Evolutionary conservation across 2,329 filamentous ascomycete species (phyloP), one percentile per base, ranked within the genome.

Genomic region (Penicillium verrucosum): DNA sequence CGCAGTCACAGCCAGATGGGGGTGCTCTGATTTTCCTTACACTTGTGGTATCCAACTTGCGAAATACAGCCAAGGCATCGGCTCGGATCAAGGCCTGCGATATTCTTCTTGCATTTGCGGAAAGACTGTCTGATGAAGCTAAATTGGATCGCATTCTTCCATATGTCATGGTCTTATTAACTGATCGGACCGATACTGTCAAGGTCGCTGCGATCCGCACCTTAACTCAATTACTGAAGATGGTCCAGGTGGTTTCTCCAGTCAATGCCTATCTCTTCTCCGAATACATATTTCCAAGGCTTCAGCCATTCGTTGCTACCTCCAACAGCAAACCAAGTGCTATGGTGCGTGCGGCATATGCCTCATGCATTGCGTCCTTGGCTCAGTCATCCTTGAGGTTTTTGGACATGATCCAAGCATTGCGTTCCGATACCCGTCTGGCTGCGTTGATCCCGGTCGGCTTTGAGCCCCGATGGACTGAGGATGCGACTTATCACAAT

Each of bases 71-170:
- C 5, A 87, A 93, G 65, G 86, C 92, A 3, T 88, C 90, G n/a
- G 90, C 93, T 27, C 88, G 91, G 64, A 81, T 97, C 41, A 87
- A 91, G 65, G 94, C 91, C 1, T 96, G 94, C 68, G 94, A 99
- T 71, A 82, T 99, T 40, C 81, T 99, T 46, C 78, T 99, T 48
- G 93, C 93, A 2, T 97, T 99, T 72, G 87, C 92, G 0, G 92
- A 97, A 75, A 83, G 89, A 57, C 76, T 97, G 25, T 96, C 93
- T 0, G 95, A 99, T 70, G 94, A 99, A 75, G 92, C 92, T 3
- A 97, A 97, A 73, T 80, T 99, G 47, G 95, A 99, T 73, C 86
- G 94, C 48, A 89, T 97, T 25, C 78, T 99, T 48, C 94, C 94
- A 1, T 97, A 97, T 70, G 78, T 97, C 36, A 89, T 96, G 76